Conservation (phyloP, 768 basidiomycete genomes). For the Lepiota venenata region DNA sequence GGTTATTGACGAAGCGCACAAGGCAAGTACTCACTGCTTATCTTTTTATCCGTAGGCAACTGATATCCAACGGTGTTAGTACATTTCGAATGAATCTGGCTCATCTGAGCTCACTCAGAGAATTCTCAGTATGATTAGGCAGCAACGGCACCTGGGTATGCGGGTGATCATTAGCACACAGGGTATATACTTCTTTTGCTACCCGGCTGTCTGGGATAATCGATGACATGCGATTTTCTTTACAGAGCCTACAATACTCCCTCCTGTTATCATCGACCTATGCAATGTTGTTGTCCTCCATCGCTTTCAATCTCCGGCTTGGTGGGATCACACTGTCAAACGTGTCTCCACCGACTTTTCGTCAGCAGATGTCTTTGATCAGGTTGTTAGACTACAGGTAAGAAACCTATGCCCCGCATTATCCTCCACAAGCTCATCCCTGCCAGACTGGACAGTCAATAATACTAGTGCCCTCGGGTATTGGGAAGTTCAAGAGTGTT, state of each 20-base stretch:
- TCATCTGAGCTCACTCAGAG: slow-evolving; percentile 55
- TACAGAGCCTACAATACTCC: slow-evolving; percentile 70
- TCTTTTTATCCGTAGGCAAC: background rate
- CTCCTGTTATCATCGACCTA: slow-evolving; percentile 62
- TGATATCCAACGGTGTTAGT: slow-evolving; percentile 33
- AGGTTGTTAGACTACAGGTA: slow-evolving; percentile 64
- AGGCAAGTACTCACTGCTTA: slow-evolving; percentile 33
- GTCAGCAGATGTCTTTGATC: slow-evolving; percentile 57
- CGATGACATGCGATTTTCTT: background rate
- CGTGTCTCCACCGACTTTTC: slow-evolving; percentile 67
- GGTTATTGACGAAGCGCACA: slow-evolving; percentile 75
- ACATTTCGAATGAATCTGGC: slow-evolving; percentile 45
- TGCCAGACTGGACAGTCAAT: slow-evolving; percentile 69
- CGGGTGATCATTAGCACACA: slow-evolving; percentile 74
- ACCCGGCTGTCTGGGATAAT: background rate
- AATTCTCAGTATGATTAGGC: slow-evolving; percentile 56
- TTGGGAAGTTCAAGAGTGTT: slow-evolving; percentile 33
- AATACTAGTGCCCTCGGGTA: slow-evolving; percentile 61
- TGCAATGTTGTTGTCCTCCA: slow-evolving; percentile 66
- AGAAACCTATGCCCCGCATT: slow-evolving; percentile 4
- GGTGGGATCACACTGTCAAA: slow-evolving; percentile 68
- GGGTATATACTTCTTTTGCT: slow-evolving; percentile 36
- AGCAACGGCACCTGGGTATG: slow-evolving; percentile 72
- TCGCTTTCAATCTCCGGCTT: slow-evolving; percentile 71
- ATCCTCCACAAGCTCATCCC: background rate